phyloP scores from a whole-genome alignment of 202 grass and related monocot genomes.

The Saccharum hybrid region DNA sequence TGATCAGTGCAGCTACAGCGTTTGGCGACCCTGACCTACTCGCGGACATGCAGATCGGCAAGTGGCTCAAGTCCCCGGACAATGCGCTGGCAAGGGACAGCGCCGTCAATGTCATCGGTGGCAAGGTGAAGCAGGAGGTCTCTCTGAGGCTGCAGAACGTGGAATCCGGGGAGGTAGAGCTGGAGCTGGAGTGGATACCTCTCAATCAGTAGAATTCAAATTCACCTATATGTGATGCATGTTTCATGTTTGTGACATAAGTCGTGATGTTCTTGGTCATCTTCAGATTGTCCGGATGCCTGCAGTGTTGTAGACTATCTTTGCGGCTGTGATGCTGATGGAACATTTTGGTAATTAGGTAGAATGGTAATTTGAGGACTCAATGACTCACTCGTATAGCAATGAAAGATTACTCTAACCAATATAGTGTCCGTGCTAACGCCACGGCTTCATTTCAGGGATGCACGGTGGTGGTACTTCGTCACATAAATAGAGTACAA shows the following conservation, averaged over 20 bases:
- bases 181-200: slow-evolving; percentile 75
- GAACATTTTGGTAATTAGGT: neutral
- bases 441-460: too few species aligned
- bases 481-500: too few species aligned
- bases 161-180: slow-evolving; percentile 66
- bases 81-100: slow-evolving; percentile 68
- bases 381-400: neutral
- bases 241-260: neutral
- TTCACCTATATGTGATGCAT: neutral
- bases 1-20: slow-evolving; percentile 62
- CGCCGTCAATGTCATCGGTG: slow-evolving; percentile 47
- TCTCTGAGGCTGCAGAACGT: slow-evolving; percentile 67
- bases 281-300: neutral
- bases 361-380: neutral
- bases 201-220: slow-evolving; percentile 46
- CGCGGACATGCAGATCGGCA: slow-evolving; percentile 71
- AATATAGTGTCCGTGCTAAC: too few species aligned
- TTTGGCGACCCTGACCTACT: slow-evolving; percentile 63
- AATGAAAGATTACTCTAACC: neutral
- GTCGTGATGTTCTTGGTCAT: neutral
- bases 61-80: slow-evolving; percentile 68
- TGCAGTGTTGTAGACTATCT: neutral
- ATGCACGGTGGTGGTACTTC: too few species aligned
- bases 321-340: neutral
- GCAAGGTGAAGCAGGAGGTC: slow-evolving; percentile 79